Conservation (phyloP, 1,284 basidiomycete species). For the Cutaneotrichosporon dermatis region DNA sequence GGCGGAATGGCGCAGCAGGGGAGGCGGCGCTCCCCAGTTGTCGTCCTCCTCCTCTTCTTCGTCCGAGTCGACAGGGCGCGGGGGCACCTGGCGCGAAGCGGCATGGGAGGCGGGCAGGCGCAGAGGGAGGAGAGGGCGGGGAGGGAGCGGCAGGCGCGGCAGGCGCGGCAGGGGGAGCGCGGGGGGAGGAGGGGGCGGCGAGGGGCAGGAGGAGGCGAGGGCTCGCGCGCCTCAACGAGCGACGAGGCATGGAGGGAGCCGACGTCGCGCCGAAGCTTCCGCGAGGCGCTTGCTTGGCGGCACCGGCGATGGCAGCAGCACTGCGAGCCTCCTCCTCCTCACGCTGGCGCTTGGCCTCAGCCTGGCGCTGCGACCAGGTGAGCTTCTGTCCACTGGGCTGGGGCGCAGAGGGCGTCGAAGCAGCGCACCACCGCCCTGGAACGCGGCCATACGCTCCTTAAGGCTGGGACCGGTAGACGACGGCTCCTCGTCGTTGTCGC, state of each 20-base stretch:
- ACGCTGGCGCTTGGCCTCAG: slow-evolving; percentile 72
- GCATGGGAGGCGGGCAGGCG: slow-evolving; percentile 16
- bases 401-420: slow-evolving; percentile 12
- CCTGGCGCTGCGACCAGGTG: slow-evolving; percentile 87
- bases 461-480: slow-evolving; percentile 25
- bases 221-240: not conserved
- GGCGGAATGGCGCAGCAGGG: slow-evolving; percentile 15
- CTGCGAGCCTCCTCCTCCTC: slow-evolving; percentile 75
- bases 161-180: no score
- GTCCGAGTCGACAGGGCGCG: slow-evolving; percentile 31
- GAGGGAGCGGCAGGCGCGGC: slow-evolving; percentile 31
- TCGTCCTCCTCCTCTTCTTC: slow-evolving; percentile 31
- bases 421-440: slow-evolving; percentile 29
- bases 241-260: slow-evolving; percentile 10
- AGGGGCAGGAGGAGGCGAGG: slow-evolving; percentile 21
- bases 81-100: slow-evolving; percentile 19
- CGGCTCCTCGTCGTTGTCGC: slow-evolving; percentile 36
- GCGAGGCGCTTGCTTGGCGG: not conserved
- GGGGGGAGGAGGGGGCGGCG: slow-evolving; percentile 21
- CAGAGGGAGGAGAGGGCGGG: slow-evolving; percentile 34
- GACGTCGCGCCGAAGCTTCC: slow-evolving; percentile 9
- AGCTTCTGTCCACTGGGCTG: slow-evolving; percentile 59
- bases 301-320: slow-evolving; percentile 52
- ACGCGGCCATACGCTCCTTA: slow-evolving; percentile 43
- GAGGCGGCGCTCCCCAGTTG: slow-evolving; percentile 38